These are phyloP conservation scores for Lecanicillium sp. DNA, from an alignment of 2,329 filamentous ascomycete species.

Conservation along the genomic window DNA sequence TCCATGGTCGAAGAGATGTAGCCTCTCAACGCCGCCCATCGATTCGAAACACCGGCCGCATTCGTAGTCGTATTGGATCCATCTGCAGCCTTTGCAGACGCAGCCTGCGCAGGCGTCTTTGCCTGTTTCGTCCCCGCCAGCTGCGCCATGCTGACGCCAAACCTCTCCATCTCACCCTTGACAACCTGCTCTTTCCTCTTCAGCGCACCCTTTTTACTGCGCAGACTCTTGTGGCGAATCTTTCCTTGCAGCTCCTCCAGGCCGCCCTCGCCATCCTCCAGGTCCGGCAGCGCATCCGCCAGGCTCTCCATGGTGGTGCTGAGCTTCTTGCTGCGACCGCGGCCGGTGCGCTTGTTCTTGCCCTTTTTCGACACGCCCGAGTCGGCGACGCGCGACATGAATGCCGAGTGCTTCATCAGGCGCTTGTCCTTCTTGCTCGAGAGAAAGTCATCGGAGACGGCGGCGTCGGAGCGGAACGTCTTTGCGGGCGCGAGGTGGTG, in stretches of 20 bases:
- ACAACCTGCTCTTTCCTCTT: constrained; percentile 79
- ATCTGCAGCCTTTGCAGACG: constrained; percentile 6
- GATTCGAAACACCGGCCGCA: constrained; percentile 29
- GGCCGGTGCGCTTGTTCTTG: constrained; percentile 20
- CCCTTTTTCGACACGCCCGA: constrained; percentile 18
- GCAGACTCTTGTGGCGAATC: constrained; percentile 67
- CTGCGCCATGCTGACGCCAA: constrained; percentile 74
- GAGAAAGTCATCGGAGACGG: constrained; percentile 51
- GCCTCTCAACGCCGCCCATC: constrained; percentile 74
- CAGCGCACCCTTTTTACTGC: constrained; percentile 67
- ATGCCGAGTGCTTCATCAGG: constrained; percentile 69
- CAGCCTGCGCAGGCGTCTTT: constrained; percentile 3
- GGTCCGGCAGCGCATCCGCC: constrained; percentile 70
- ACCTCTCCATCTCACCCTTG: constrained; percentile 72
- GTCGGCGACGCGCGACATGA: constrained; percentile 71
- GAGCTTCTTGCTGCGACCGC: constrained; percentile 69
- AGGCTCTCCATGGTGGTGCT: constrained; percentile 67
- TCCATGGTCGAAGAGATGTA: constrained; percentile 88
- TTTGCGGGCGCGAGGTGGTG: constrained; percentile 44
- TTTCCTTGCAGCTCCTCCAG: constrained; percentile 44
- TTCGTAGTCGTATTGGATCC: constrained; percentile 7
- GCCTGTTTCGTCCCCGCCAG: constrained; percentile 40
- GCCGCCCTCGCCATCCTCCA: constrained; percentile 38
- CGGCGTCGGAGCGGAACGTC: constrained; percentile 42
- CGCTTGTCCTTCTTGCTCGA: constrained; percentile 79